Percentiles rank a stretch among this genome's conserved stretches.
Conservation (phyloP, 805 yeast genomes). For the Candida nanaspora region DNA sequence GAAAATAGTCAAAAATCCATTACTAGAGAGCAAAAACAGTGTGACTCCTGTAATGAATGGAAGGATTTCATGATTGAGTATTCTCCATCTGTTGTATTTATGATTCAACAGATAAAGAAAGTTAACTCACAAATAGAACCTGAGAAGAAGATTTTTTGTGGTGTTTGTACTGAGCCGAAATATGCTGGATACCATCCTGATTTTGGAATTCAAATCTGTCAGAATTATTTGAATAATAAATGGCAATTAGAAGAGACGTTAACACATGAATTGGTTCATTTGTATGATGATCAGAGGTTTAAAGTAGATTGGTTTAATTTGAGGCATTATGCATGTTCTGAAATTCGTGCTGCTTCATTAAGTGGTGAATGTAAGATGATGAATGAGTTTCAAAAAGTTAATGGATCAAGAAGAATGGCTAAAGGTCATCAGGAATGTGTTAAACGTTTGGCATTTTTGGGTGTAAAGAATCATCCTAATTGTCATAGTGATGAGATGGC, state of each 20-base stretch:
- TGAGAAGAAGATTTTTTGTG: conserved; percentile 58
- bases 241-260: conserved; percentile 86
- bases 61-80: conserved; percentile 73
- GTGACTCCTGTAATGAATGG: conserved; percentile 64
- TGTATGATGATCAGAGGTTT: conserved; percentile 85
- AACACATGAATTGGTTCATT: conserved; percentile 90
- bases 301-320: conserved; percentile 79
- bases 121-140: conserved; percentile 43
- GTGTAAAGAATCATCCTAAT: conserved; percentile 80
- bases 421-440: conserved; percentile 91
- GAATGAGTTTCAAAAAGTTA: conserved; percentile 57
- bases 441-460: conserved; percentile 75
- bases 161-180: conserved; percentile 71
- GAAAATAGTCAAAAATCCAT: too few species aligned
- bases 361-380: conserved; percentile 93
- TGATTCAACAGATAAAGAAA: conserved; percentile 76
- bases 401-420: conserved; percentile 24
- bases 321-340: conserved; percentile 95
- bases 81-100: conserved; percentile 81
- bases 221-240: conserved; percentile 65
- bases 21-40: conserved; percentile 28
- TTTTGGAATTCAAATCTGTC: conserved; percentile 78
- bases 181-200: conserved; percentile 95
- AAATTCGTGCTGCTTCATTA: conserved; percentile 84
- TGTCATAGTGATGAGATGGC: conserved; percentile 74